These are phyloP conservation scores for Forsythia suspensa DNA, from an alignment of 257 asterid species.

Conservation along the genomic window DNA sequence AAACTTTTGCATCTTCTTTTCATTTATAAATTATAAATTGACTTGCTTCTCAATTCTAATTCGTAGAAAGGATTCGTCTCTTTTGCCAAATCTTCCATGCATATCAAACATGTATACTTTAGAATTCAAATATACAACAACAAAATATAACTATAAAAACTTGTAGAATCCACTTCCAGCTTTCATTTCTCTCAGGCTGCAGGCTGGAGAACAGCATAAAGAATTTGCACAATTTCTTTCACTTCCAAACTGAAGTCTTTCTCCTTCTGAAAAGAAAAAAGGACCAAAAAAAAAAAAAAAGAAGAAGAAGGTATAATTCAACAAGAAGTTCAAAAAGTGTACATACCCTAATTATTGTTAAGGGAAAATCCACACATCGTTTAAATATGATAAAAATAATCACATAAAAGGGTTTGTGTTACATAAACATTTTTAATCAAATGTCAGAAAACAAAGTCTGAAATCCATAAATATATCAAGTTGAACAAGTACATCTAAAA, in stretches of 20 bases:
- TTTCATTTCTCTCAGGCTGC: background rate
- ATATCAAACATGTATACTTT: too few relatives aligned
- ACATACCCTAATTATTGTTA: background rate
- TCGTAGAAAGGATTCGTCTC: too few relatives aligned
- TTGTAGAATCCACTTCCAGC: background rate
- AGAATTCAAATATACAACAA: background rate
- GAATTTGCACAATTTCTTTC: constrained; percentile 27
- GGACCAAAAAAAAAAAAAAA: too few relatives aligned
- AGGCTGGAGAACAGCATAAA: constrained; percentile 26
- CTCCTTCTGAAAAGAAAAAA: constrained; percentile 30
- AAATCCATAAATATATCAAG: constrained; percentile 1
- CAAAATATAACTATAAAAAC: too few relatives aligned
- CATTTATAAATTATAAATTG: too few relatives aligned
- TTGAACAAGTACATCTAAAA: background rate
- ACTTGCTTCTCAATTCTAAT: too few relatives aligned
- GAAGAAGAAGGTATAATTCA: background rate
- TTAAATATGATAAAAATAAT: background rate
- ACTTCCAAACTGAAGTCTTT: constrained; percentile 25
- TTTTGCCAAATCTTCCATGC: too few relatives aligned
- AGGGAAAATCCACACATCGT: background rate
- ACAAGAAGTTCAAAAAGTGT: background rate
- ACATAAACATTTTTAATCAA: too few relatives aligned
- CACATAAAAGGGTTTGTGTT: too few relatives aligned
- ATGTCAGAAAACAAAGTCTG: background rate
- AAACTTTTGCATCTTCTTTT: too few relatives aligned